Percentiles rank a stretch among this genome's conserved stretches.
These are phyloP conservation scores for Penicillium sp. DNA, from an alignment of 2,329 filamentous ascomycete genomes.

Conservation along the genomic window DNA sequence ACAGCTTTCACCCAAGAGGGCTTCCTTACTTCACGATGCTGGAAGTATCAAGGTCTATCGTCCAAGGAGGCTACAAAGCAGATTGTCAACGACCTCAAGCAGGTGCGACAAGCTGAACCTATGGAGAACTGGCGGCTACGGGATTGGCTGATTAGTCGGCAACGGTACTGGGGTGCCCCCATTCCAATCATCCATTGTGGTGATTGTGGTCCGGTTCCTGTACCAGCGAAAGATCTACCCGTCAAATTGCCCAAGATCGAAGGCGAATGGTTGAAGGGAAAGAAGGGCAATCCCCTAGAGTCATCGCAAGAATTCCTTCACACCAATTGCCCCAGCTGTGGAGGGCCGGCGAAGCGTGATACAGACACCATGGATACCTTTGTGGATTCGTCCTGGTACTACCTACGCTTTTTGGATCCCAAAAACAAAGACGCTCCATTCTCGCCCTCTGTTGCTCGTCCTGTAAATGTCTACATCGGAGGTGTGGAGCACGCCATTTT, in stretches of 20 bases:
- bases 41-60: constrained; percentile 65
- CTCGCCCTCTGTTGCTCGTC: constrained; percentile 62
- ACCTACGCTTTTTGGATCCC: constrained; percentile 76
- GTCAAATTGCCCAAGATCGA: constrained; percentile 73
- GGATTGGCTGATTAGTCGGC: constrained; percentile 91
- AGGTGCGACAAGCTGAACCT: constrained; percentile 62
- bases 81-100: constrained; percentile 58
- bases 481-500: constrained; percentile 90
- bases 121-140: constrained; percentile 77
- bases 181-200: constrained; percentile 86
- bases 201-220: constrained; percentile 76
- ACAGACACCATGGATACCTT: constrained; percentile 98
- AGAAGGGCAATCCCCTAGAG: constrained; percentile 77
- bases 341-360: constrained; percentile 72
- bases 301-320: constrained; percentile 74
- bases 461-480: constrained; percentile 86
- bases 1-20: constrained; percentile 68
- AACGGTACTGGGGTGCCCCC: constrained; percentile 88
- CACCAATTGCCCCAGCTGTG: constrained; percentile 73
- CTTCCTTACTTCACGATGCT: constrained; percentile 68
- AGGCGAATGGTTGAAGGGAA: constrained; percentile 69
- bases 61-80: constrained; percentile 66
- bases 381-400: constrained; percentile 95
- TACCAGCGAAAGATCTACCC: constrained; percentile 75
- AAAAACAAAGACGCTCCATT: constrained; percentile 67